Evolutionary conservation across 805 yeast species (phyloP).

Genomic region (Danielozyma ontarioensis): DNA sequence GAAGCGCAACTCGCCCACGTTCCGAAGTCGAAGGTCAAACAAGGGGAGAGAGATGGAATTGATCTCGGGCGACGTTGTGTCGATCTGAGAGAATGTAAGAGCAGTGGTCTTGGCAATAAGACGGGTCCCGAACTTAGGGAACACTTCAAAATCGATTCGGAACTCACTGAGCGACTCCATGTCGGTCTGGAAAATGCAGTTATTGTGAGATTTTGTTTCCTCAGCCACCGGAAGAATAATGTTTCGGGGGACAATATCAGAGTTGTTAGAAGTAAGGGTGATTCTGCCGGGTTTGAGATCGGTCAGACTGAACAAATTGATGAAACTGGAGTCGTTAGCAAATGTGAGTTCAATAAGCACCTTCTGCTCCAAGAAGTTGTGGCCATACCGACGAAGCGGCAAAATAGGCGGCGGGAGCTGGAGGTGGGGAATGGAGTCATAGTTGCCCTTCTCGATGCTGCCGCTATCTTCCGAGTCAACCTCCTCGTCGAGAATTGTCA

Average conservation of each 20-base stretch:
- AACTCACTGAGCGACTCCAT: slow-evolving; percentile 58
- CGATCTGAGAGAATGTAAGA: slow-evolving; percentile 45
- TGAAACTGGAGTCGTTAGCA: slow-evolving; percentile 43
- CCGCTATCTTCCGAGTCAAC: slow-evolving; percentile 38
- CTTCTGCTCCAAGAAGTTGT: slow-evolving; percentile 87
- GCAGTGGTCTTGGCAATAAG: slow-evolving; percentile 86
- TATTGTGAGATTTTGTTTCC: slow-evolving; percentile 40
- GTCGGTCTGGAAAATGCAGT: slow-evolving; percentile 80
- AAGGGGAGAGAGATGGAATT: slow-evolving; percentile 57
- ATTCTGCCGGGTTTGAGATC: slow-evolving; percentile 70
- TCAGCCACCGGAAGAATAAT: slow-evolving; percentile 73
- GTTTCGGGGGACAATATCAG: slow-evolving; percentile 86
- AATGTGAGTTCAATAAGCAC: slow-evolving; percentile 76
- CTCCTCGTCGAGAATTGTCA: slow-evolving; percentile 14
- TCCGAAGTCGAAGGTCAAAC: slow-evolving; percentile 73
- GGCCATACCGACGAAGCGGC: slow-evolving; percentile 92
- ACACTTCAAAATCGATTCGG: slow-evolving; percentile 79
- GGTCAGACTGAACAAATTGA: slow-evolving; percentile 40
- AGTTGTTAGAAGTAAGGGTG: slow-evolving; percentile 68
- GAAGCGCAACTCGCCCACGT: slow-evolving; percentile 76
- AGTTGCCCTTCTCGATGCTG: slow-evolving; percentile 26
- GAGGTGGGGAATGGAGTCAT: slow-evolving; percentile 83
- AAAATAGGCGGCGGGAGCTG: slow-evolving; percentile 94
- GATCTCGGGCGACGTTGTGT: slow-evolving; percentile 36
- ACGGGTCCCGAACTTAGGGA: slow-evolving; percentile 92